Conservation (phyloP, 2,329 filamentous ascomycete species). For the Colletotrichum agaves region DNA sequence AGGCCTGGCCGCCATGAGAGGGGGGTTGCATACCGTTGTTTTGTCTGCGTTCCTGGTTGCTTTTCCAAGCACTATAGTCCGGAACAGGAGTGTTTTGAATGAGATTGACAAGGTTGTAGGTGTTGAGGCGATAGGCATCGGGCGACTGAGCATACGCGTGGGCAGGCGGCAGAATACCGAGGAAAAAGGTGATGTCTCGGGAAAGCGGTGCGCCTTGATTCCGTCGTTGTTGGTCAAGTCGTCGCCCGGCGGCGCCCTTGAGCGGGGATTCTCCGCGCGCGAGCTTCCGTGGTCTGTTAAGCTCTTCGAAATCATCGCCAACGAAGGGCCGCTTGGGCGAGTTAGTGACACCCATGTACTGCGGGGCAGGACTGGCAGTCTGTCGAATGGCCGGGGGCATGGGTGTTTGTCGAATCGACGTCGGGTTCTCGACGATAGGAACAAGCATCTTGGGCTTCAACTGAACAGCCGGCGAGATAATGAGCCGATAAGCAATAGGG, state of each 20-base stretch:
- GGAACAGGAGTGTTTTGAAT: conserved; percentile 76
- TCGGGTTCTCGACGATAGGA: conserved; percentile 63
- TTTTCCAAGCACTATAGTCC: conserved; percentile 66
- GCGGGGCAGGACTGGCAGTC: conserved; percentile 58
- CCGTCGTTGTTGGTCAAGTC: conserved; percentile 80
- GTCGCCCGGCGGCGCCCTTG: conserved; percentile 88
- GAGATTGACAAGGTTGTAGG: conserved; percentile 77
- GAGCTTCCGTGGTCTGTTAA: conserved; percentile 84
- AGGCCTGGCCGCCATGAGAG: conserved; percentile 53
- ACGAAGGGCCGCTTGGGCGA: conserved; percentile 72
- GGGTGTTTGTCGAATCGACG: conserved; percentile 59
- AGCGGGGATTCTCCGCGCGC: conserved; percentile 90
- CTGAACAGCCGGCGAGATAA: conserved; percentile 84
- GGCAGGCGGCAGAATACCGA: conserved; percentile 80
- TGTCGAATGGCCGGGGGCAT: conserved; percentile 45
- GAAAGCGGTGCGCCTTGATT: conserved; percentile 76
- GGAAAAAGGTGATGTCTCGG: conserved; percentile 70
- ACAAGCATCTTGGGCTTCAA: conserved; percentile 72
- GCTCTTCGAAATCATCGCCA: conserved; percentile 77
- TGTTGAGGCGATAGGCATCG: conserved; percentile 74
- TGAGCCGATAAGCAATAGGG: conserved; percentile 81
- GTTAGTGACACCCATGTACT: conserved; percentile 58
- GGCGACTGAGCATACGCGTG: conserved; percentile 80
- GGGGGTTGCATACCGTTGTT: conserved; percentile 49
- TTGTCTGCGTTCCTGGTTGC: conserved; percentile 47